Evolutionary conservation across 352 stramenopile genomes (phyloP).

Genomic region (Globisporangium perplexum): DNA sequence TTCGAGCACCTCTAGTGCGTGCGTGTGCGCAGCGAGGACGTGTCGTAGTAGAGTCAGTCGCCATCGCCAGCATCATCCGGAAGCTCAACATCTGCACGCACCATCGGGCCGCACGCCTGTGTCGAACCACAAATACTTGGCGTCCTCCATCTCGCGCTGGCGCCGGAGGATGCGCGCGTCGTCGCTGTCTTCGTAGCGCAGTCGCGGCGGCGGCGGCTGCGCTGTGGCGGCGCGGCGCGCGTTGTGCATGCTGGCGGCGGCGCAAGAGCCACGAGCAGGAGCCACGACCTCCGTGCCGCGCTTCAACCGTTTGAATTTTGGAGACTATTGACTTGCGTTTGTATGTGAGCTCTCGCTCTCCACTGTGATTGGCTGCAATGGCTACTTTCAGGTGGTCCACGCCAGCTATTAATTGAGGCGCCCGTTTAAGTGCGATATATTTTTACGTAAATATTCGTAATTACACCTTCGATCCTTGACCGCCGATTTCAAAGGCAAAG

Average conservation of each 20-base stretch:
- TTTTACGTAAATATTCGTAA: neutral
- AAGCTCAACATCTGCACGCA: too few species aligned
- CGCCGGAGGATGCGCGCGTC: constrained; percentile 9
- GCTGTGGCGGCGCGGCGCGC: neutral
- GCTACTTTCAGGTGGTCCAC: too few species aligned
- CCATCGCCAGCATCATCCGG: too few species aligned
- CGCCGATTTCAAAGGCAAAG: constrained; percentile 1
- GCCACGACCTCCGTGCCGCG: too few species aligned
- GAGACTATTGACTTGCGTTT: too few species aligned
- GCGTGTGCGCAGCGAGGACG: too few species aligned
- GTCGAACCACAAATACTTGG: constrained; percentile 63
- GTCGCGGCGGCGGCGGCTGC: neutral
- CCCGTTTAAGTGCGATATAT: neutral
- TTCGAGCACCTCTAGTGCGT: constrained; percentile 83
- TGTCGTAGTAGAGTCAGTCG: too few species aligned
- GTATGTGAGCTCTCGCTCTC: too few species aligned
- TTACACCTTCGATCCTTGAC: neutral
- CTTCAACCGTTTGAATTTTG: neutral
- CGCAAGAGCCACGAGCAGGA: too few species aligned
- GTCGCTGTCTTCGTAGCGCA: constrained; percentile 19
- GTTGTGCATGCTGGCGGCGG: too few species aligned
- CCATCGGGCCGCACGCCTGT: constrained; percentile 50
- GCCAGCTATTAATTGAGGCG: too few species aligned
- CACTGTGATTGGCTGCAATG: too few species aligned
- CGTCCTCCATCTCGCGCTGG: constrained; percentile 12